These are phyloP conservation scores for Yamadazyma spencermartinsiae DNA, from an alignment of 1,139 yeast genomes.

Conservation along the genomic window DNA sequence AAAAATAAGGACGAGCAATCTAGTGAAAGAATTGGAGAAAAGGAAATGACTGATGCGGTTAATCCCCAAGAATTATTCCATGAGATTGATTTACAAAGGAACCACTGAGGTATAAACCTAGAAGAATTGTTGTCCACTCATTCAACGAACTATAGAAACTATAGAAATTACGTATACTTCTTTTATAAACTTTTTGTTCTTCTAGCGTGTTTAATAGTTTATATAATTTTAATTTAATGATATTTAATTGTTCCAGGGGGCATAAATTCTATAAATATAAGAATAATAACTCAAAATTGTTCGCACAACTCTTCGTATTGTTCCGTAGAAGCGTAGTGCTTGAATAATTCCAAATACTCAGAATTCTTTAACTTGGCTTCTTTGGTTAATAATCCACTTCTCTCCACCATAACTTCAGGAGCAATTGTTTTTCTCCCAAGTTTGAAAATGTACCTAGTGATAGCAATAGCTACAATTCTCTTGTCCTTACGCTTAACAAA, in stretches of 20 bases:
- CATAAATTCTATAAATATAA: conserved; percentile 1
- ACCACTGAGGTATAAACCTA: conserved; percentile 13
- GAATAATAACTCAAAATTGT: conserved; percentile 9
- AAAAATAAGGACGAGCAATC: conserved; percentile 35
- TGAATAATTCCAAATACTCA: conserved; percentile 29
- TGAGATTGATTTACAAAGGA: conserved; percentile 54
- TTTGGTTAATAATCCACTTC: conserved; percentile 57
- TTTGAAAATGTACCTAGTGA: conserved; percentile 77
- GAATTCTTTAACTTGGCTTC: conserved; percentile 45
- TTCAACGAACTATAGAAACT: too few relatives aligned
- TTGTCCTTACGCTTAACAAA: conserved; percentile 45
- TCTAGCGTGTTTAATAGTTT: background rate
- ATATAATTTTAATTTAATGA: conserved; percentile 1
- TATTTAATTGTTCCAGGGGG: too few relatives aligned
- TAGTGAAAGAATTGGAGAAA: conserved; percentile 59
- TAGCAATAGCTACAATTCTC: conserved; percentile 57
- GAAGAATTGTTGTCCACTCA: too few relatives aligned
- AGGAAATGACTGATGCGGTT: conserved; percentile 65
- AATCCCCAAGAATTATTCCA: conserved; percentile 64
- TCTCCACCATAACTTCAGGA: conserved; percentile 59
- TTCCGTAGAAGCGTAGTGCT: conserved; percentile 30
- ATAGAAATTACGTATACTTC: too few relatives aligned
- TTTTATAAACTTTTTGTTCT: background rate
- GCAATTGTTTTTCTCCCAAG: conserved; percentile 67
- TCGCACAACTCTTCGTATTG: conserved; percentile 26